Base-by-base conservation (phyloP, 371 early-diverging fungal species). In the Mortierella sp. region DNA sequence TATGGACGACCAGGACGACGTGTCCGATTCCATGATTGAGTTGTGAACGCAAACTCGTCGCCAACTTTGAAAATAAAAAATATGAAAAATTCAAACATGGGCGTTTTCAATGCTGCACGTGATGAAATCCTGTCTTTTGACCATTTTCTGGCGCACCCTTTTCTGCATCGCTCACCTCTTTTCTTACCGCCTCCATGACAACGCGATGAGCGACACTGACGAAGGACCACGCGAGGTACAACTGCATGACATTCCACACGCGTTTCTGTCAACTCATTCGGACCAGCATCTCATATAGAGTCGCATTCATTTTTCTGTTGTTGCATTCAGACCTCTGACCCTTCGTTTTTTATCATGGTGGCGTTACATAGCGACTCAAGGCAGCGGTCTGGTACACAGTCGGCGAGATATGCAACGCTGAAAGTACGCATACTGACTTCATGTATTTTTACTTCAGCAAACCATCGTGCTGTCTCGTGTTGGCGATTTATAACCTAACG, bases 301-400 rank as follows among this genome's bases (percentile, higher is more conserved):
- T n/a, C n/a, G 50, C 52, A 1, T 13, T 29, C 29, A 34, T 24
- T 22, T 44, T n/a, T 64, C 16, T 9, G 11, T 63, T n/a, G 31
- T 11, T 7, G 29, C 58, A 70, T 41, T 19, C 53, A 8, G 22
- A 63, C 24, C 53, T 26, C 39, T 52, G 39, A 52, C 24, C 1
- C 11, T 37, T 66, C 7, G 31, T 73, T 55, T n/a, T 52, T 41
- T 44, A 39, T 61, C 37, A 40, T 53, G 73, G 50, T 61, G 61
- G 61, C 58, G 43, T 48, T 40, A 10, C 26, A 64, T 52, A 77
- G 81, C 66, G 77, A 55, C 77, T 81, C 37, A 77, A 81, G 61
- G 81, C 81, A 8, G 81, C 81, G 6, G 31, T 81, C 9, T 81
- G 81, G 81, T 77, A 66, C 40, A 61, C 64, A 14, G 81, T 81